These are phyloP conservation scores for Fusarium musae DNA, from an alignment of 2,329 filamentous ascomycete genomes.

Conservation along the genomic window DNA sequence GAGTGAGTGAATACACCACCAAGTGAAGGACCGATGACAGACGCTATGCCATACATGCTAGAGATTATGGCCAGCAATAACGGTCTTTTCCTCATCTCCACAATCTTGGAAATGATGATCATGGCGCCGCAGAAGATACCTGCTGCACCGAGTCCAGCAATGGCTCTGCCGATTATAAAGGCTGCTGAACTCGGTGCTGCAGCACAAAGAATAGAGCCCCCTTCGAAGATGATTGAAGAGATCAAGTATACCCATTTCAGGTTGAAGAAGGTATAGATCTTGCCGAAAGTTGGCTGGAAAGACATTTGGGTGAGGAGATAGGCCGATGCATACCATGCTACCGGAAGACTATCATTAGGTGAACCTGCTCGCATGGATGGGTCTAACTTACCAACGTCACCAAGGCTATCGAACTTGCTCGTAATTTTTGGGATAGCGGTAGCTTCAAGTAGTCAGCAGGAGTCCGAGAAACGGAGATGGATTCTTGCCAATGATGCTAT, in stretches of 20 bases:
- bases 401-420: slow-evolving; percentile 50
- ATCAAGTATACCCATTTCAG: slow-evolving; percentile 47
- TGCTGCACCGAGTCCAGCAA: slow-evolving; percentile 50
- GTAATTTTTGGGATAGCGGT: slow-evolving; percentile 45
- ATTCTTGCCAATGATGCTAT: slow-evolving; percentile 33
- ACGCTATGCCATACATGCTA: slow-evolving; percentile 40
- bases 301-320: slow-evolving; percentile 44
- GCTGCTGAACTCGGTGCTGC: slow-evolving; percentile 47
- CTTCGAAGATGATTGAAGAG: slow-evolving; percentile 41
- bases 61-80: slow-evolving; percentile 25
- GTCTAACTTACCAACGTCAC: slow-evolving; percentile 32
- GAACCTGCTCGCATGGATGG: rapidly evolving
- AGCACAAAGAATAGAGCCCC: slow-evolving; percentile 44
- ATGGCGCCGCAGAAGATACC: slow-evolving; percentile 32
- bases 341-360: neutral
- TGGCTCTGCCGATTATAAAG: slow-evolving; percentile 53
- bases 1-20: slow-evolving; percentile 39
- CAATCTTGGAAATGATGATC: slow-evolving; percentile 23
- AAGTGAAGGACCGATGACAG: slow-evolving; percentile 29
- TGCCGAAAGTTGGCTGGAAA: slow-evolving; percentile 46
- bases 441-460: slow-evolving; percentile 11
- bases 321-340: slow-evolving; percentile 48
- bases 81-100: slow-evolving; percentile 25
- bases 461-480: rapidly evolving
- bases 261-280: slow-evolving; percentile 48